A percentile compares a stretch with the other conserved stretches of the same genome.
phyloP scores from a whole-genome alignment of 2,329 filamentous ascomycete genomes.

The Cladophialophora psammophila region DNA sequence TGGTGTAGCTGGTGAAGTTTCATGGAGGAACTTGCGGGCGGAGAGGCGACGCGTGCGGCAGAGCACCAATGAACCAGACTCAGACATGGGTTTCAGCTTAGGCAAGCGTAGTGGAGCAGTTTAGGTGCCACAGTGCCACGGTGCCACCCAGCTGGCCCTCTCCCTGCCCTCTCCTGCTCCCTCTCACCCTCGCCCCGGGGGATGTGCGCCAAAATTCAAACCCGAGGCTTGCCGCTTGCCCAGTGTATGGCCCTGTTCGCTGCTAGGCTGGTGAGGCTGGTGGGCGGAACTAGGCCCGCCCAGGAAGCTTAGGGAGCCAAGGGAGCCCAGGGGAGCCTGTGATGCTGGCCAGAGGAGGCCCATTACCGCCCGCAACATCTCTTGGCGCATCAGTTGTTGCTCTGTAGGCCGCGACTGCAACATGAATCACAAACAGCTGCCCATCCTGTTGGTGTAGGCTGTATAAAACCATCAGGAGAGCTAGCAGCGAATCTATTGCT shows the following conservation, averaged over 20 bases:
- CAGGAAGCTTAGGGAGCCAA: not conserved
- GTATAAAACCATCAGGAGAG: not conserved
- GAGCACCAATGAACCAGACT: conserved; percentile 6
- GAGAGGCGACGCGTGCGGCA: not conserved
- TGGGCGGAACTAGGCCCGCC: not conserved
- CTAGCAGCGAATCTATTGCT: not conserved
- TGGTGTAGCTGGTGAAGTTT: conserved; percentile 1
- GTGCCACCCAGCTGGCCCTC: not conserved
- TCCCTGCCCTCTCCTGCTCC: not conserved
- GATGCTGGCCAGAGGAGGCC: conserved; percentile 1
- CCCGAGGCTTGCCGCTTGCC: not conserved
- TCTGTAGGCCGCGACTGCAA: conserved; percentile 2
- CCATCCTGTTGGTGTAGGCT: not conserved
- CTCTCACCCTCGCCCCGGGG: conserved; percentile 4
- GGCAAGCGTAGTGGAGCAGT: conserved; percentile 10
- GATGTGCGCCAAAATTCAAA: conserved; percentile 15
- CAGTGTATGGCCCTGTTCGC: not conserved
- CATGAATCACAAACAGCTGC: conserved; percentile 10
- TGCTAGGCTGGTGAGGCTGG: no score
- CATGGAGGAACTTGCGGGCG: conserved; percentile 1
- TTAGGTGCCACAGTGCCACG: not conserved
- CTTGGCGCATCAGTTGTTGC: conserved; percentile 12
- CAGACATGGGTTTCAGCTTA: conserved; percentile 14
- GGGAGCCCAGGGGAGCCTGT: conserved; percentile 9
- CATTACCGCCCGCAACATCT: conserved; percentile 11